phyloP scores from a whole-genome alignment of 2,329 filamentous ascomycete species.

The Aspergillus bombycis region DNA sequence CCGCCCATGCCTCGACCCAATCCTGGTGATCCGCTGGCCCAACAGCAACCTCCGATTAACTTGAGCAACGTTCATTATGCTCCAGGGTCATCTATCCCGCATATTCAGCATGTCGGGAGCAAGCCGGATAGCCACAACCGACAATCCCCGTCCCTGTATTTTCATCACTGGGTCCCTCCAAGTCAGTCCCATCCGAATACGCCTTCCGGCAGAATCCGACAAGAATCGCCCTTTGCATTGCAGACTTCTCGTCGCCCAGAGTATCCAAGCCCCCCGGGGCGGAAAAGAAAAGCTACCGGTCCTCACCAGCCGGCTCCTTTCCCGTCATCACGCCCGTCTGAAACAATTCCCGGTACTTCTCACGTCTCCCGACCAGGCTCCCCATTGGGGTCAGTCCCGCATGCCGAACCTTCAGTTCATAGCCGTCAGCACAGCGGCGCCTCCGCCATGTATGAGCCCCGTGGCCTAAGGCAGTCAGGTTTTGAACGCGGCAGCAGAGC shows the following conservation, averaged over 20 bases:
- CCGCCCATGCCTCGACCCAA: constrained; percentile 38
- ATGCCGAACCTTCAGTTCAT: constrained; percentile 1
- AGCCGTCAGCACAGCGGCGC: constrained; percentile 15
- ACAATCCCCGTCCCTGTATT: constrained; percentile 75
- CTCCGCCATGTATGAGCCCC: constrained; percentile 9
- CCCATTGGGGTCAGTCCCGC: constrained; percentile 36
- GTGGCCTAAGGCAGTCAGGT: constrained; percentile 1
- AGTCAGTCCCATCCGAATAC: constrained; percentile 70
- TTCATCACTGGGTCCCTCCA: constrained; percentile 91
- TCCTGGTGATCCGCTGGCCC: constrained; percentile 46
- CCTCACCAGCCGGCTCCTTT: constrained; percentile 55
- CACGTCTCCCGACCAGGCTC: constrained; percentile 17
- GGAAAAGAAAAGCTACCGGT: constrained; percentile 76
- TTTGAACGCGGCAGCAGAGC: constrained; percentile 2
- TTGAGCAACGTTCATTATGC: constrained; percentile 29
- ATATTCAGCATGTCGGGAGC: constrained; percentile 56
- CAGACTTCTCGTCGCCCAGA: constrained; percentile 56
- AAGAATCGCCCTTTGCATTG: constrained; percentile 50
- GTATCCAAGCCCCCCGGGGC: constrained; percentile 71
- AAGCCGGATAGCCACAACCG: constrained; percentile 61
- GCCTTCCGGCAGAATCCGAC: constrained; percentile 72
- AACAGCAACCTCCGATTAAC: constrained; percentile 37
- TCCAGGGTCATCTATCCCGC: constrained; percentile 46
- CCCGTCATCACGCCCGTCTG: constrained; percentile 54
- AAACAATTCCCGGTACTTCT: constrained; percentile 22